Percentiles rank a stretch among this genome's conserved stretches.
Conservation (phyloP, 2,329 filamentous ascomycete genomes). For the Ceratocystis cubensis region DNA sequence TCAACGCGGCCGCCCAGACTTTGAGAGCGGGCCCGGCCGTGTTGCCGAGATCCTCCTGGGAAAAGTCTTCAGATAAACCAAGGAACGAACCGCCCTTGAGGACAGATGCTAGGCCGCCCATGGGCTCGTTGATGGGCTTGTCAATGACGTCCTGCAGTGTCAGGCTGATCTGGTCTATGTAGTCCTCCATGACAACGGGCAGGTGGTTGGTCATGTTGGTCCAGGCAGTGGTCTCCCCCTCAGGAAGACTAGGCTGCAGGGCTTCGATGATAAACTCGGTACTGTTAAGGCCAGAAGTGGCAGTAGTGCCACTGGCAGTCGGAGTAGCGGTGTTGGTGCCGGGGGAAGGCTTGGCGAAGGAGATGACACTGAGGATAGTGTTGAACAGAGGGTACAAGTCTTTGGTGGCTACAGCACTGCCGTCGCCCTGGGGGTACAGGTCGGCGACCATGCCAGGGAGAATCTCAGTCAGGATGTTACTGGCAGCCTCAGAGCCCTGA, state of each 20-base stretch:
- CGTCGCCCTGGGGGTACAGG: constrained; percentile 19
- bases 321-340: not conserved
- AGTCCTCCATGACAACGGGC: constrained; percentile 15
- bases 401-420: constrained; percentile 19
- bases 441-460: constrained; percentile 21
- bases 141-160: constrained; percentile 19
- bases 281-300: not conserved
- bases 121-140: constrained; percentile 16
- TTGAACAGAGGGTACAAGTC: constrained; percentile 20
- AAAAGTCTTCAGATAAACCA: constrained; percentile 20
- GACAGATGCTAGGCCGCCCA: constrained; percentile 18
- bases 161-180: constrained; percentile 13
- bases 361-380: constrained; percentile 15
- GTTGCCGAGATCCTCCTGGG: constrained; percentile 20
- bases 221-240: constrained; percentile 7
- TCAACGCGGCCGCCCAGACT: constrained; percentile 16
- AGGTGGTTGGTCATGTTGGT: constrained; percentile 9
- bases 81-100: constrained; percentile 21
- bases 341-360: constrained; percentile 15
- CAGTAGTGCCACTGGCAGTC: not conserved
- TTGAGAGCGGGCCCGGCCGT: constrained; percentile 14
- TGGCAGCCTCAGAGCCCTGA: constrained; percentile 13
- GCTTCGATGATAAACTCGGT: not conserved
- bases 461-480: constrained; percentile 19
- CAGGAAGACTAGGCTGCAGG: not conserved